Percentiles rank a stretch among this genome's conserved stretches.
phyloP scores from a whole-genome alignment of 2,329 filamentous ascomycete species.

The Aotearoamyces nothofagi region DNA sequence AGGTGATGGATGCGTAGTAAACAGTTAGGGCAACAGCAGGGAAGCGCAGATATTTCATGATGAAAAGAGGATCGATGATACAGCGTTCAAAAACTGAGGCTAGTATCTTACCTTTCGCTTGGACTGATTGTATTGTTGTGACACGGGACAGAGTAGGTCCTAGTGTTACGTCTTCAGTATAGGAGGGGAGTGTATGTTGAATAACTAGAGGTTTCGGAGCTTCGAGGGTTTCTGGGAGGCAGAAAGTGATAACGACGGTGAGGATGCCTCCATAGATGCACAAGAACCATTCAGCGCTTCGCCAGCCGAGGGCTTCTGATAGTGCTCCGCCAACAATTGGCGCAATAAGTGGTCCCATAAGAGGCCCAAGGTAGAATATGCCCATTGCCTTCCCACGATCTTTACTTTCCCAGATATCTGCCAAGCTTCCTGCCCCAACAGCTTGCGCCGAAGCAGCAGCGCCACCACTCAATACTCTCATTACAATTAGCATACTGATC shows the following conservation, averaged over 20 bases:
- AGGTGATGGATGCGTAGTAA: slow-evolving; percentile 57
- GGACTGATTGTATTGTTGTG: slow-evolving; percentile 43
- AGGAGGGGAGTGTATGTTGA: neutral
- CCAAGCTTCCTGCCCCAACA: slow-evolving; percentile 70
- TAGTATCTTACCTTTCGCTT: slow-evolving; percentile 33
- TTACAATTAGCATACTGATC: slow-evolving; percentile 63
- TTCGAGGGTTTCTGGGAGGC: slow-evolving; percentile 47
- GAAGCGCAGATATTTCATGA: slow-evolving; percentile 55
- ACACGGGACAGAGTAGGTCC: slow-evolving; percentile 26
- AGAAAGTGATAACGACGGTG: slow-evolving; percentile 39
- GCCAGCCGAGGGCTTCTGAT: slow-evolving; percentile 56
- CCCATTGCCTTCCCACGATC: slow-evolving; percentile 71
- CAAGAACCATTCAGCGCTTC: slow-evolving; percentile 65
- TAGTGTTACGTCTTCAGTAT: neutral
- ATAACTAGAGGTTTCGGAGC: neutral
- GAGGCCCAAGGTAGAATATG: slow-evolving; percentile 65
- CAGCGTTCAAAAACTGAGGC: slow-evolving; percentile 37
- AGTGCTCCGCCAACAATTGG: slow-evolving; percentile 66
- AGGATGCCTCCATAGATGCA: slow-evolving; percentile 51
- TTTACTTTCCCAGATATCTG: slow-evolving; percentile 61
- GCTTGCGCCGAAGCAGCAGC: slow-evolving; percentile 70
- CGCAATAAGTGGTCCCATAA: slow-evolving; percentile 58
- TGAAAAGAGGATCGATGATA: slow-evolving; percentile 54
- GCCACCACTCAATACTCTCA: slow-evolving; percentile 60
- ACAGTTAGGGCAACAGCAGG: slow-evolving; percentile 59